Conservation (phyloP, 768 basidiomycete species). For the Chlorophyllum brunneum region DNA sequence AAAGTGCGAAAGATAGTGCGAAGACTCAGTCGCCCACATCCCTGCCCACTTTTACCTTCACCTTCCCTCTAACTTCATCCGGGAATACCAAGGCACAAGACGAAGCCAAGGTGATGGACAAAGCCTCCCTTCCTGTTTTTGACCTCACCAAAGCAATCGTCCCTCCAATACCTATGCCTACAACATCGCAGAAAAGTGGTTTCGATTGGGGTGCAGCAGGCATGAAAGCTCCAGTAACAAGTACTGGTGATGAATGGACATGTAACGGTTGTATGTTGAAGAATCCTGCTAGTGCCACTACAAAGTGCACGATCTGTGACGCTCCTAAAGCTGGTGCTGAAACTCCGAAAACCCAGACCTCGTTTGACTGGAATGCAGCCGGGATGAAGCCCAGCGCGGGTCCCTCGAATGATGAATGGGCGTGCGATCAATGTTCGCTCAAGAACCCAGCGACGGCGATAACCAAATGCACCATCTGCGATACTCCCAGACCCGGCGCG, state of each 20-base stretch:
- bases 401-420: no score
- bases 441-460: slow-evolving; percentile 40
- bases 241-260: no score
- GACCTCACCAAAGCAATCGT: slow-evolving; percentile 23
- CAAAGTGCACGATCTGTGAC: no score
- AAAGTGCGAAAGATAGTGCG: slow-evolving; percentile 24
- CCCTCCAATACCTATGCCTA: no score
- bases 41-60: slow-evolving; percentile 36
- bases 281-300: no score
- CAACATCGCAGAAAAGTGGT: no score
- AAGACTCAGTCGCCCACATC: slow-evolving; percentile 19
- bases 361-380: slow-evolving; percentile 61
- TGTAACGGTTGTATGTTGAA: no score
- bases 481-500: slow-evolving; percentile 23
- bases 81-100: slow-evolving; percentile 27
- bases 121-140: slow-evolving; percentile 43
- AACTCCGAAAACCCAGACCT: no score
- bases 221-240: no score
- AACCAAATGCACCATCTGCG: slow-evolving; percentile 51
- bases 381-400: no score
- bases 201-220: no score
- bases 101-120: slow-evolving; percentile 35
- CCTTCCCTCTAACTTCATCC: slow-evolving; percentile 17
- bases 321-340: no score
- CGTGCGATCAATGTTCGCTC: slow-evolving; percentile 49